Percentiles rank a stretch among this genome's conserved stretches.
phyloP scores from a whole-genome alignment of 176 grass and related monocot species.

The Oryza glumipatula region DNA sequence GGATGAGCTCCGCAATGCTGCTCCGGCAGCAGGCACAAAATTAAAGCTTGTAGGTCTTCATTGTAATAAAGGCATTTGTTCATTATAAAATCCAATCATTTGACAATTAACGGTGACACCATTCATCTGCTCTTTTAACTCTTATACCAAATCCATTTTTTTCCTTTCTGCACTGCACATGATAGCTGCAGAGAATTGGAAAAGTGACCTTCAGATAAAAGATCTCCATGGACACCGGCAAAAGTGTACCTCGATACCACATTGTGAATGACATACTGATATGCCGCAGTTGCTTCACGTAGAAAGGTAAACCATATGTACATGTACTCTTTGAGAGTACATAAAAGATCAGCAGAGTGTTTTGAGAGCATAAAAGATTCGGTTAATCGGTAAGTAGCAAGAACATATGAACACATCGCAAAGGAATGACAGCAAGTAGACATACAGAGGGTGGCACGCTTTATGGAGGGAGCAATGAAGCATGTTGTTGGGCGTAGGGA shows the following conservation, averaged over 20 bases:
- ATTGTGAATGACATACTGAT: background rate
- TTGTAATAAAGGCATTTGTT: constrained; percentile 44
- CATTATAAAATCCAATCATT: constrained; percentile 29
- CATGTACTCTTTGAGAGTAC: background rate
- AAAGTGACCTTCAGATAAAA: background rate
- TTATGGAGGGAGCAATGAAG: constrained; percentile 1
- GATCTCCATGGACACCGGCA: background rate
- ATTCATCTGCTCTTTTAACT: background rate
- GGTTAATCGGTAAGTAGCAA: background rate
- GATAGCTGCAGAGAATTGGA: background rate
- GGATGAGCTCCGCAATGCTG: constrained; percentile 21
- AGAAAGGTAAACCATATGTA: background rate
- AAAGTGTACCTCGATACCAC: background rate
- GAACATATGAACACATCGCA: constrained; percentile 6
- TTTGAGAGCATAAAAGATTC: background rate
- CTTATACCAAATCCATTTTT: background rate
- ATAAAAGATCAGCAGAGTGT: background rate
- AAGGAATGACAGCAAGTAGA: constrained; percentile 35
- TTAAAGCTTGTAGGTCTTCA: background rate
- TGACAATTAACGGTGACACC: background rate
- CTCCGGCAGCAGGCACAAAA: constrained; percentile 7
- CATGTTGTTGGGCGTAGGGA: constrained; percentile 26
- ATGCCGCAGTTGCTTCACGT: background rate
- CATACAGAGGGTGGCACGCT: constrained; percentile 3
- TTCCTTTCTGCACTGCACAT: background rate